These are phyloP conservation scores for Aspergillus avenaceus DNA, from an alignment of 495 filamentous ascomycete genomes.

Conservation along the genomic window DNA sequence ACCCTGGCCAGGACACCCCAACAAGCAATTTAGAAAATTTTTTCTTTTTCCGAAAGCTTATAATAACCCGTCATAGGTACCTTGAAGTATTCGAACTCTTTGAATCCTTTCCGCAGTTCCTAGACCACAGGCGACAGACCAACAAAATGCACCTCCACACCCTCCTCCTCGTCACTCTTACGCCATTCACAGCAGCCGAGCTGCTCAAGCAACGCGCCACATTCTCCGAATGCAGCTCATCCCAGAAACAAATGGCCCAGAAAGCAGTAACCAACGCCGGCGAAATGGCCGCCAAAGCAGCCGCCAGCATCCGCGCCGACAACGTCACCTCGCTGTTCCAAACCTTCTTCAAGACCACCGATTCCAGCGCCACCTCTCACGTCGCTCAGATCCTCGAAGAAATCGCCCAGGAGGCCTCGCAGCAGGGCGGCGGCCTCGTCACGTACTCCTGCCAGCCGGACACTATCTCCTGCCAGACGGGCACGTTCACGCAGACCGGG, in stretches of 20 bases:
- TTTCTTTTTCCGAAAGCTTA: no score
- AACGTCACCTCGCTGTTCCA: neutral
- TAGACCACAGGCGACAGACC: no score
- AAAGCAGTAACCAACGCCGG: neutral
- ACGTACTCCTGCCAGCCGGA: slow-evolving; percentile 5
- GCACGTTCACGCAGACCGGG: neutral
- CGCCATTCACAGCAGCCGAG: no score
- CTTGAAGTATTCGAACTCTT: no score
- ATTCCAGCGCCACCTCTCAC: neutral
- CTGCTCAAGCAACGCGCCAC: neutral
- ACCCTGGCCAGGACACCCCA: no score
- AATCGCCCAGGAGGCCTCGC: neutral
- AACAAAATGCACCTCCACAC: no score
- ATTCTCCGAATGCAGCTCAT: neutral
- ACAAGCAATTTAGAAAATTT: no score
- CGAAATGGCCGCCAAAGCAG: slow-evolving; percentile 4
- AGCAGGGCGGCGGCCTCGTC: neutral
- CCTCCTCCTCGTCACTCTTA: no score
- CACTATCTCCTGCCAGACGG: neutral
- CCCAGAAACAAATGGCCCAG: neutral
- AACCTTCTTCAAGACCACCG: slow-evolving; percentile 7
- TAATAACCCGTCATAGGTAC: no score
- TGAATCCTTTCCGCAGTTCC: no score
- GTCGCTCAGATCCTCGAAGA: slow-evolving; percentile 2
- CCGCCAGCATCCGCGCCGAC: neutral